Conservation (phyloP, 768 basidiomycete species). For the Hebeloma cylindrosporum region DNA sequence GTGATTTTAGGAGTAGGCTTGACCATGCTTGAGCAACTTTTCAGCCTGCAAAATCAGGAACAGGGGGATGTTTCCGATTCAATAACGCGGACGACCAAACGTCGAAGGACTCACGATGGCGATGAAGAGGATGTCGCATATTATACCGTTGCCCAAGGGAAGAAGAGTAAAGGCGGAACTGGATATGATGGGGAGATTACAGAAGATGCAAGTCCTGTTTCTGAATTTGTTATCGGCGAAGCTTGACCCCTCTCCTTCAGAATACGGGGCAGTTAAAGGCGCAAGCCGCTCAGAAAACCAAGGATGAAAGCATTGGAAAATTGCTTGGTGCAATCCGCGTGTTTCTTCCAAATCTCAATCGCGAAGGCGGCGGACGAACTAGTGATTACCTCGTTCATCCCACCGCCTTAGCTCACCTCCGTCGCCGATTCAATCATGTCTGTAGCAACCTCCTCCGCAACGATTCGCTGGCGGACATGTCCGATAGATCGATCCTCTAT, state of each 20-base stretch:
- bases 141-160: conserved; percentile 45
- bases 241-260: conserved; percentile 36
- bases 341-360: conserved; percentile 80
- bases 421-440: conserved; percentile 87
- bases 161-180: conserved; percentile 75
- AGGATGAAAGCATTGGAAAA: conserved; percentile 72
- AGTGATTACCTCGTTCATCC: conserved; percentile 94
- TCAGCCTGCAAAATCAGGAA: conserved; percentile 52
- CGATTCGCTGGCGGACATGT: conserved; percentile 94
- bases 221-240: background rate
- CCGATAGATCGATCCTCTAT: conserved; percentile 80
- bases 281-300: conserved; percentile 62
- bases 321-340: conserved; percentile 72
- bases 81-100: conserved; percentile 41
- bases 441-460: conserved; percentile 85
- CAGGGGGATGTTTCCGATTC: conserved; percentile 32
- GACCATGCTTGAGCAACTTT: conserved; percentile 78
- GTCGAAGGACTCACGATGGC: conserved; percentile 43
- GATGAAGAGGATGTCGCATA: conserved; percentile 58
- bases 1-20: conserved; percentile 90
- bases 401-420: conserved; percentile 87
- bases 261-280: conserved; percentile 81
- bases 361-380: conserved; percentile 71
- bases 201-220: conserved; percentile 70
- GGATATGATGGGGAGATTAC: conserved; percentile 84